These are phyloP conservation scores for Ambrosia artemisiifolia DNA, from an alignment of 129 eudicot genomes.

Conservation along the genomic window DNA sequence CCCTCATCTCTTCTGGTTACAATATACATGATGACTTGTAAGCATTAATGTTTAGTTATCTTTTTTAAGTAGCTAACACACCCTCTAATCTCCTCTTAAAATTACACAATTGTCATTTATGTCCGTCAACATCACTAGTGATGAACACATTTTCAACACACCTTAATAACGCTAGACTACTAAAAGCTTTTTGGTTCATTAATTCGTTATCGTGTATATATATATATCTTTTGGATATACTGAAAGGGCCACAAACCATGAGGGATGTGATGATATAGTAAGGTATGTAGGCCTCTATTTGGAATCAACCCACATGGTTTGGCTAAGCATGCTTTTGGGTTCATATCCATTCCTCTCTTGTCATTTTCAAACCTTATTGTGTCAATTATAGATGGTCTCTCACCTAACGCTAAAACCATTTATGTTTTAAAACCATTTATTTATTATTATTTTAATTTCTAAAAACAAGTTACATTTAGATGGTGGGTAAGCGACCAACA, in stretches of 20 bases:
- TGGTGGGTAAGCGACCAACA: too few relatives aligned
- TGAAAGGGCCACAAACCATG: slow-evolving; percentile 23
- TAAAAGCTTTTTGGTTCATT: too few relatives aligned
- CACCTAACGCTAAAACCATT: not conserved
- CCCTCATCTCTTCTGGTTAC: too few relatives aligned
- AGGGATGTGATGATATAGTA: slow-evolving; percentile 14
- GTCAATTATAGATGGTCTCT: not conserved
- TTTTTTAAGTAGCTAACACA: too few relatives aligned
- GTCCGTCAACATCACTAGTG: too few relatives aligned
- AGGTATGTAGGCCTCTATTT: slow-evolving; percentile 28
- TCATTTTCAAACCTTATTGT: slow-evolving; percentile 23
- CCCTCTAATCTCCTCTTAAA: too few relatives aligned
- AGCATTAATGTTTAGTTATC: slow-evolving; percentile 2
- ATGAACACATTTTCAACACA: too few relatives aligned
- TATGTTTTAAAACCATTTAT: not conserved
- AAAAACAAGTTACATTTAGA: too few relatives aligned
- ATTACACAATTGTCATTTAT: too few relatives aligned
- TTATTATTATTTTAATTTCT: too few relatives aligned
- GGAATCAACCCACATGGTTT: slow-evolving; percentile 22
- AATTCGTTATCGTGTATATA: not conserved
- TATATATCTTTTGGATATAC: not conserved
- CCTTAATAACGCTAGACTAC: too few relatives aligned
- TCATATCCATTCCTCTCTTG: slow-evolving; percentile 5
- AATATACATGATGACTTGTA: not conserved
- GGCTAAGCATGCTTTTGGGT: not conserved